Base-by-base conservation (phyloP, 2,329 filamentous ascomycete genomes). In the Clarireedia hainanense region DNA sequence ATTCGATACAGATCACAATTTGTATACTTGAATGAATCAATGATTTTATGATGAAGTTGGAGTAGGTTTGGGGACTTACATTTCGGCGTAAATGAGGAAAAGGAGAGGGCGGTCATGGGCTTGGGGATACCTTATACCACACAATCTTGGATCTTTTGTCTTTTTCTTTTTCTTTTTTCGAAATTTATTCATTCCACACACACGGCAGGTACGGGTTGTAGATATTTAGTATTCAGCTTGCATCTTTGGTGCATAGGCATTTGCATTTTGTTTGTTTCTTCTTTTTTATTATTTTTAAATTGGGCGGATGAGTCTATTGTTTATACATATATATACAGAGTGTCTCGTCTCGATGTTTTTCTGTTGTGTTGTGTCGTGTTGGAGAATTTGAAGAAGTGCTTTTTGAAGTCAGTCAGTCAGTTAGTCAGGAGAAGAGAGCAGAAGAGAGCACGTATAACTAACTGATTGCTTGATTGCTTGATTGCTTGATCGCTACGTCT, bases 21-120 rank as follows among this genome's bases (percentile, higher is more conserved):
- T 57, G 20, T 52, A 52, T n/a, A 57, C 52, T 27, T 65, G 65
- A 43, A 68, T 64, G 65, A 69, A 59, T 57, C 57, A 60, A 65
- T 60, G 65, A 64, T 62, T 56, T 49, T 63, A 64, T 62, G 65
- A 66, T 57, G 55, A 58, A 55, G 51, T 30, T 34, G 58, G 57
- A 55, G 52, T 55, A 52, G 46, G 43, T 51, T 57, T 50, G 47
- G 56, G 50, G 54, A 20, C 47, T 51, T 49, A 56, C 56, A 50
- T 56, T 53, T 57, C 52, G 60, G 57, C 58, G 57, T 45, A 57
- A 57, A 46, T 52, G 47, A 55, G 47, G 47, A 53, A 55, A 55
- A 56, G 47, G 54, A 49, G 43, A 20, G 52, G 52, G 27, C 39
- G 39, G 48, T 26, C 30, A 49, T 37, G 26, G 47, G 24, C 24